A percentile compares a stretch with the other conserved stretches of the same genome.
These are phyloP conservation scores for Rhizoclosmatium sp. DNA, from an alignment of 192 early-diverging fungal genomes.

Conservation along the genomic window DNA sequence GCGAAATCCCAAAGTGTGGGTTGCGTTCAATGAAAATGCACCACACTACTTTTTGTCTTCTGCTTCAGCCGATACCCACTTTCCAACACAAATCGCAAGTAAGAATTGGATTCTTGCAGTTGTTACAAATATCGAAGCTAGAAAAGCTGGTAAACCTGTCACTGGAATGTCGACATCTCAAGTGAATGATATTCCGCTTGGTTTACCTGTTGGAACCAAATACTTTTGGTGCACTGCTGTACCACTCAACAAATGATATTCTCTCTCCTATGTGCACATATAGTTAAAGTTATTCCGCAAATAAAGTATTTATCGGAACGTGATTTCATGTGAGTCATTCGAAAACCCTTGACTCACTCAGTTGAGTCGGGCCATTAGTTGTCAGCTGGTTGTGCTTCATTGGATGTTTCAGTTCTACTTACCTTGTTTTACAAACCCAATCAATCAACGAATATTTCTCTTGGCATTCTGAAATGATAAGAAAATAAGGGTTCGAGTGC, in stretches of 20 bases:
- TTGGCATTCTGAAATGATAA: no score
- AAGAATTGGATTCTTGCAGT: conserved; percentile 55
- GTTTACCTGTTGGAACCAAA: conserved; percentile 41
- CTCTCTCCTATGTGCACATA: no score
- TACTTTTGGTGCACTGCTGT: conserved; percentile 44
- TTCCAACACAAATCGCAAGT: conserved; percentile 49
- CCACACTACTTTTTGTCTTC: conserved; percentile 56
- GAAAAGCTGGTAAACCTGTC: conserved; percentile 18
- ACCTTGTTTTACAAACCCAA: no score
- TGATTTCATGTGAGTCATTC: no score
- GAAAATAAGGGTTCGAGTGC: no score
- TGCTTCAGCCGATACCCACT: conserved; percentile 27
- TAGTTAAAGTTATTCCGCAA: no score
- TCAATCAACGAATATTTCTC: no score
- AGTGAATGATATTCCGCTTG: conserved; percentile 44
- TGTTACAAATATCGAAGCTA: conserved; percentile 42
- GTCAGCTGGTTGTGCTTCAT: no score
- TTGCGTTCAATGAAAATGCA: conserved; percentile 56
- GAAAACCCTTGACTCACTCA: no score
- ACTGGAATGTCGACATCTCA: not conserved
- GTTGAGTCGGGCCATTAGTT: no score
- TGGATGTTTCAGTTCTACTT: no score
- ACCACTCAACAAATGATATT: not conserved
- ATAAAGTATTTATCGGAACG: no score
- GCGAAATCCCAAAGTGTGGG: conserved; percentile 57